A percentile compares a stretch with the other conserved stretches of the same genome.
phyloP scores from a whole-genome alignment of 148 eudicot species.

The Dianthus caryophyllus region DNA sequence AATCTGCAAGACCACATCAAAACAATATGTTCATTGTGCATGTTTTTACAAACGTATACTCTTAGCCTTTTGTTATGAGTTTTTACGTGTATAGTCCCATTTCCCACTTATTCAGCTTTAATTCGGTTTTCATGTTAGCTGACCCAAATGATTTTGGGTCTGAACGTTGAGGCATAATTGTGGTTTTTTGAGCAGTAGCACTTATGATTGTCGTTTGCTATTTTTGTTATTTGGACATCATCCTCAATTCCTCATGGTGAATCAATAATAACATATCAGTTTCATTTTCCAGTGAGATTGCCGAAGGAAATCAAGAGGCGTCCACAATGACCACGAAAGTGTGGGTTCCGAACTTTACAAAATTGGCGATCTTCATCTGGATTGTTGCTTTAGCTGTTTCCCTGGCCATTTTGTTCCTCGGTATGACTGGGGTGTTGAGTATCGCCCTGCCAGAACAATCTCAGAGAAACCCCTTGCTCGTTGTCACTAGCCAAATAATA shows the following conservation, averaged over 20 bases:
- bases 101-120: neutral
- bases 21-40: too few relatives aligned
- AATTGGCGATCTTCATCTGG: conserved; percentile 78
- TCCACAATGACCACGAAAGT: conserved; percentile 41
- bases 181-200: neutral
- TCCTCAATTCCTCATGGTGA: neutral
- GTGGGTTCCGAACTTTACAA: conserved; percentile 80
- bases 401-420: conserved; percentile 82
- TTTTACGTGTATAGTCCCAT: neutral
- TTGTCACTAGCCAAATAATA: conserved; percentile 89
- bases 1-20: too few relatives aligned
- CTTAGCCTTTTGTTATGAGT: neutral
- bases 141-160: neutral
- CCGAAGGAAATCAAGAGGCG: too few relatives aligned
- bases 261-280: too few relatives aligned
- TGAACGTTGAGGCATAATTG: too few relatives aligned
- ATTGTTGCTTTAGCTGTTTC: conserved; percentile 66
- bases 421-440: conserved; percentile 89
- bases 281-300: too few relatives aligned
- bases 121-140: too few relatives aligned
- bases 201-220: conserved; percentile 1
- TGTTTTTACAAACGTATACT: neutral
- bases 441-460: conserved; percentile 56
- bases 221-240: neutral
- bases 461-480: conserved; percentile 77